A percentile compares a stretch with the other conserved stretches of the same genome.
These are phyloP conservation scores for Mastigamoeba balamuthi DNA, from an alignment of 78 protist genomes.

Conservation along the genomic window DNA sequence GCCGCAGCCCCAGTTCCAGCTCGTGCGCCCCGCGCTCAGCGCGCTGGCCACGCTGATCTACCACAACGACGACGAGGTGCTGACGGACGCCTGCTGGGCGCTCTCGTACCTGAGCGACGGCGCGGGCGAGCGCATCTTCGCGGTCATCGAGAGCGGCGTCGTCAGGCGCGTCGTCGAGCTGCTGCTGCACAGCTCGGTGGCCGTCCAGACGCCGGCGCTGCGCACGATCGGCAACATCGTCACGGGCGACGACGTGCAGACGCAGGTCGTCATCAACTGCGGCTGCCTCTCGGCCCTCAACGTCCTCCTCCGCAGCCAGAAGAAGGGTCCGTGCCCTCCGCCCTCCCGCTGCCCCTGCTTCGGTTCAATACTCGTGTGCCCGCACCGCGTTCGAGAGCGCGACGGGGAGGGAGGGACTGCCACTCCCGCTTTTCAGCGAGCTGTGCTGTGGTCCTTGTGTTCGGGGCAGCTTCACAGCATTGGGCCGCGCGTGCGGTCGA, in stretches of 20 bases:
- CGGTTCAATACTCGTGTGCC: not conserved
- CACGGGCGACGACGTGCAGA: slow-evolving; percentile 92
- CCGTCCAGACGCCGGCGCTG: slow-evolving; percentile 90
- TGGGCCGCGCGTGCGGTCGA: no score
- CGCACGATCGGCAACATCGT: slow-evolving; percentile 95
- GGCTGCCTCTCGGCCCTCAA: slow-evolving; percentile 51
- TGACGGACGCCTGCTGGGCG: slow-evolving; percentile 96
- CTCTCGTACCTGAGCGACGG: slow-evolving; percentile 90
- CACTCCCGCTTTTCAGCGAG: no score
- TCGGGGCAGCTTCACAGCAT: no score
- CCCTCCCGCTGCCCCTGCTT: not conserved
- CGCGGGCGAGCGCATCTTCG: slow-evolving; percentile 71
- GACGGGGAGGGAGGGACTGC: no score
- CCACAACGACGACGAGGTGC: slow-evolving; percentile 73
- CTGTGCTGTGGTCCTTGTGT: no score
- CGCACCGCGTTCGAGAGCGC: no score
- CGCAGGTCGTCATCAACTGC: slow-evolving; percentile 78
- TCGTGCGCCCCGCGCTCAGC: slow-evolving; percentile 7
- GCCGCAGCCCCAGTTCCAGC: slow-evolving; percentile 68
- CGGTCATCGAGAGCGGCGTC: slow-evolving; percentile 69
- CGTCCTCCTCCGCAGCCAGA: slow-evolving; percentile 5
- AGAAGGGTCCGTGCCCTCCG: not conserved
- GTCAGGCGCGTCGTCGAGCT: slow-evolving; percentile 73
- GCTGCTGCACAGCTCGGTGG: slow-evolving; percentile 15
- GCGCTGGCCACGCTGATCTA: slow-evolving; percentile 49